Evolutionary conservation across 225 moss, liverwort and hornwort species (phyloP).

Genomic region (Bryum argenteum): DNA sequence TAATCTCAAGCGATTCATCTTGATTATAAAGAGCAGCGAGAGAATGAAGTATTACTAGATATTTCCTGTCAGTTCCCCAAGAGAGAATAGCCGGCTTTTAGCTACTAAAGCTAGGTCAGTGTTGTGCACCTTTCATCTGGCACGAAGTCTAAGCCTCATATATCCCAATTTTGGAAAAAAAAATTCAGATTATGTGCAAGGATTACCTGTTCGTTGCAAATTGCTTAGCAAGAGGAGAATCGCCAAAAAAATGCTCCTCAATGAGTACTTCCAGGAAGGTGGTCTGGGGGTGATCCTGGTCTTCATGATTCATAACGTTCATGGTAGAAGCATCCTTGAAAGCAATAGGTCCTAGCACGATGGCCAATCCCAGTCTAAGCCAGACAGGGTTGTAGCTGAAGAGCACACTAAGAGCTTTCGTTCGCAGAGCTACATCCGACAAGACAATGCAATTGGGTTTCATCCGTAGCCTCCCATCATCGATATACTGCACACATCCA

Average conservation of each 20-base stretch:
- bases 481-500: constrained; percentile 65
- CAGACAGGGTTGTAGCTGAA: constrained; percentile 74
- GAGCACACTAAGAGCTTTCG: constrained; percentile 72
- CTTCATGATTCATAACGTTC: constrained; percentile 24
- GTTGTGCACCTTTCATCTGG: not conserved
- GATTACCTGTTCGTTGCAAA: constrained; percentile 71
- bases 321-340: constrained; percentile 35
- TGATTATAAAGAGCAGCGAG: not conserved
- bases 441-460: constrained; percentile 67
- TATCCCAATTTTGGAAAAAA: not conserved
- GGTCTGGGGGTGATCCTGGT: constrained; percentile 37
- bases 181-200: not conserved
- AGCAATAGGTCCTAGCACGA: constrained; percentile 66
- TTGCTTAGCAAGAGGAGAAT: constrained; percentile 59
- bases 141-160: constrained; percentile 6
- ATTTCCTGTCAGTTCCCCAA: not conserved
- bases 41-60: not conserved
- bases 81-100: not conserved
- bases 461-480: constrained; percentile 88
- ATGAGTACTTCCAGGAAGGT: constrained; percentile 69
- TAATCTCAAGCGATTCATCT: not conserved
- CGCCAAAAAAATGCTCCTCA: constrained; percentile 74
- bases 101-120: not conserved
- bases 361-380: constrained; percentile 74
- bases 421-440: constrained; percentile 70